Conservation (phyloP, 208 protist genomes). For the Herpetomonas samuelpessoai region DNA sequence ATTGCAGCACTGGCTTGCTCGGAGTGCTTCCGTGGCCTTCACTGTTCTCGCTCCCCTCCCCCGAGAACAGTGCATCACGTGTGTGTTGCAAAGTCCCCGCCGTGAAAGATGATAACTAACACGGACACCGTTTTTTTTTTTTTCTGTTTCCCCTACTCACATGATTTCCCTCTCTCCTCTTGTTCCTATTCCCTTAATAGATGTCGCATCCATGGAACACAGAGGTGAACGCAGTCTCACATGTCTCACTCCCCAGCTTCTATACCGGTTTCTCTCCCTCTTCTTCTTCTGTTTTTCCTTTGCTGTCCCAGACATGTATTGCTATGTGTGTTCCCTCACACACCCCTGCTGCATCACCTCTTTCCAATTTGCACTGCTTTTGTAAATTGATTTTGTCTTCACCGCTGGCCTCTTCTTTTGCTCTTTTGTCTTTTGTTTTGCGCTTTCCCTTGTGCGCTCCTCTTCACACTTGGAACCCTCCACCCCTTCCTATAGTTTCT, state of each 20-base stretch:
- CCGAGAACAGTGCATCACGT: neutral
- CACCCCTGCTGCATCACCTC: no score
- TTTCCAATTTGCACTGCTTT: no score
- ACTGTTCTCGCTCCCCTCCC: neutral
- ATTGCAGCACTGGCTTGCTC: no score
- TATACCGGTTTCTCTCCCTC: neutral
- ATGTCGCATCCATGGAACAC: neutral
- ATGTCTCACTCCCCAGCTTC: neutral
- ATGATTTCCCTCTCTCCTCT: neutral
- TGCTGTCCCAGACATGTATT: no score
- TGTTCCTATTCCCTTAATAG: neutral
- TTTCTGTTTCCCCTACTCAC: neutral
- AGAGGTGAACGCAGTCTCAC: no score
- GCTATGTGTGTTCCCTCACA: no score
- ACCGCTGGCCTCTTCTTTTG: no score
- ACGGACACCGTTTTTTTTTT: neutral
- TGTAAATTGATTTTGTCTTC: no score
- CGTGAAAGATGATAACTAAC: no score
- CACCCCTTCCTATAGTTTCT: no score
- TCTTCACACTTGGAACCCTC: neutral
- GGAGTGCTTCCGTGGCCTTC: no score
- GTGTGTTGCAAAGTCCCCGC: neutral
- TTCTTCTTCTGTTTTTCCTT: neutral
- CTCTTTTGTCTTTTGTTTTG: no score
- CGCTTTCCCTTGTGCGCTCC: neutral